Percentiles rank a stretch among this genome's conserved stretches.
Conservation (phyloP, 108 stramenopile species). For the Cyclotella distinguenda region DNA sequence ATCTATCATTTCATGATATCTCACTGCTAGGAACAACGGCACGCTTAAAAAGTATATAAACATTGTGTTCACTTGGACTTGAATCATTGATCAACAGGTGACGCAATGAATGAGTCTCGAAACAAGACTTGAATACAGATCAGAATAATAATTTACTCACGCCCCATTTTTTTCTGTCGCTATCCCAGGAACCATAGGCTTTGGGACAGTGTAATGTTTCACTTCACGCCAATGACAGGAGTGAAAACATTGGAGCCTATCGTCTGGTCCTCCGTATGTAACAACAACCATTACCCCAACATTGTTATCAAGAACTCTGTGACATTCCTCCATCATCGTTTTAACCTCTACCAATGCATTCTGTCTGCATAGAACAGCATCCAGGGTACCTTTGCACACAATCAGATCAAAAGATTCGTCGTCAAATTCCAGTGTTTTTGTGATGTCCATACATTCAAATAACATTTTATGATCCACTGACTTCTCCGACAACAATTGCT, state of each 20-base stretch:
- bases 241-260: constrained; percentile 59
- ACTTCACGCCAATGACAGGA: constrained; percentile 12
- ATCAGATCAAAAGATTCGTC: constrained; percentile 73
- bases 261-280: constrained; percentile 59
- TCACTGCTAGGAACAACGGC: too few relatives aligned
- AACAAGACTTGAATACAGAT: background rate
- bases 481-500: background rate
- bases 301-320: constrained; percentile 45
- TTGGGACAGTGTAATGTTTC: constrained; percentile 23
- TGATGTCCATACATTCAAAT: constrained; percentile 65
- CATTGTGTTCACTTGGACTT: constrained; percentile 18
- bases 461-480: constrained; percentile 38
- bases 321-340: constrained; percentile 50
- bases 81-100: background rate
- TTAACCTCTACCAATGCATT: constrained; percentile 24
- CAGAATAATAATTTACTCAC: constrained; percentile 15
- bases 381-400: constrained; percentile 72
- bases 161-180: constrained; percentile 6
- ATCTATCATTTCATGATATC: too few relatives aligned
- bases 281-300: constrained; percentile 68
- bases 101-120: background rate
- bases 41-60: constrained; percentile 31
- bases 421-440: constrained; percentile 49
- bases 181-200: constrained; percentile 21
- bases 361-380: constrained; percentile 58